Base-by-base conservation (phyloP, 495 filamentous ascomycete genomes). In the Staphylotrichum tortipilum region DNA sequence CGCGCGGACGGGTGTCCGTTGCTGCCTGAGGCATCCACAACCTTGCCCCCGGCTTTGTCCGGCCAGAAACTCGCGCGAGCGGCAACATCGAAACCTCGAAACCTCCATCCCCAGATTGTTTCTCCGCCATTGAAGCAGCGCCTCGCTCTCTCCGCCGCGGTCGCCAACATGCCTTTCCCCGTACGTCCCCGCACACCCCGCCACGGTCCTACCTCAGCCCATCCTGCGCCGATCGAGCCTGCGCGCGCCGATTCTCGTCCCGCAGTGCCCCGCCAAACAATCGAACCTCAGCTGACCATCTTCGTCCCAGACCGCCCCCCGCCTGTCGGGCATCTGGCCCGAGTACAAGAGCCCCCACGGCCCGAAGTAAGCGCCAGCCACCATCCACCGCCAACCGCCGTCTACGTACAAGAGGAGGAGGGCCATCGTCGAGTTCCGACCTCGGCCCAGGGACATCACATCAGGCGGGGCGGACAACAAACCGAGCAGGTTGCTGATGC, bases 301-400 rank as follows among this genome's bases (percentile, higher is more conserved):
- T 41, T 52, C 41, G 52, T 48, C 26, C 15, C 53, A 75, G 72
- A 65, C 68, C 52, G 60, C 62, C 48, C 37, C 60, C 48, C 65
- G 47, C 58, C 59, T 47, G 47, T 44, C 54, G 18, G 40, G 35
- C 17, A 35, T 56, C 47, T 62, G 54, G 55, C 63, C 65, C 14
- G 36, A 59, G 49, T 75, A 73, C 69, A 71, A 70, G 63, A 76
- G 70, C 63, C 62, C 65, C 34, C 73, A 71, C 49, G 73, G 72
- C 61, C 73, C 73, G 17, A 76, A 76, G 73, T 76, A 67, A 73
- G 73, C 67, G n/a, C 35, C 43, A 5, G n/a, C 7, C 9, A 7
- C 15, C 22, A n/a, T 2, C 21, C 1, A 4, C 18, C 9, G 28
- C 11, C 37, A n/a, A 36, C 24, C 47, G 19, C 35, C 6, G 14